A percentile compares a stretch with the other conserved stretches of the same genome.
Evolutionary conservation across 2,329 filamentous ascomycete genomes (phyloP).

Genomic region (Karstenula rhodostoma): DNA sequence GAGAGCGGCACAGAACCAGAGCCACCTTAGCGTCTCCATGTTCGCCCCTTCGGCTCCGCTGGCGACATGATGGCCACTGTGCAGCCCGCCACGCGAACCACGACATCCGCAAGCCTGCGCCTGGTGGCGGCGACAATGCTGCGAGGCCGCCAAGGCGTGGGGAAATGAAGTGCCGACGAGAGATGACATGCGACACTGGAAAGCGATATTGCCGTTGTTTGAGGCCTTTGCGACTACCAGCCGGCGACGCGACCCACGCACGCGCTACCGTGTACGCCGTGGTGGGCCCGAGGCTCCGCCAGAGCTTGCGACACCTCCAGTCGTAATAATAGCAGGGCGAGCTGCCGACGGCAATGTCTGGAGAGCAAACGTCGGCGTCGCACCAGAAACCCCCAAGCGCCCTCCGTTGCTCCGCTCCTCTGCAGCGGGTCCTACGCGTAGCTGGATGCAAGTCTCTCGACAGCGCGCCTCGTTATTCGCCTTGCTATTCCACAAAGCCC

Average conservation of each 20-base stretch:
- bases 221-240: neutral
- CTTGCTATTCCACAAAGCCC: neutral
- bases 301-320: conserved; percentile 2
- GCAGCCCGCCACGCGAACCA: neutral
- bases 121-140: conserved; percentile 5
- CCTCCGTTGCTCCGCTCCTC: conserved; percentile 3
- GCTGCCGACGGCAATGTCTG: neutral
- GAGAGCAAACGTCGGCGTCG: conserved; percentile 7
- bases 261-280: neutral
- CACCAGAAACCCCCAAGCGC: neutral
- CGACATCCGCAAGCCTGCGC: neutral
- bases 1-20: conserved; percentile 9
- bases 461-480: conserved; percentile 1
- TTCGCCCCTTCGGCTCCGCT: neutral
- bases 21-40: neutral
- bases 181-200: no score
- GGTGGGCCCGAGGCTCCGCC: neutral
- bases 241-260: neutral
- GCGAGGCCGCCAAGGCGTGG: conserved; percentile 21
- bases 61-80: neutral
- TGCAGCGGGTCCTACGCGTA: conserved; percentile 3
- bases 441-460: conserved; percentile 4
- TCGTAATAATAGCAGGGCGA: conserved; percentile 1
- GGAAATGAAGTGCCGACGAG: conserved; percentile 18
- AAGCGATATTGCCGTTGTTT: no score